Base-by-base conservation (phyloP, 2,329 filamentous ascomycete species). In the Penicillium italicum region DNA sequence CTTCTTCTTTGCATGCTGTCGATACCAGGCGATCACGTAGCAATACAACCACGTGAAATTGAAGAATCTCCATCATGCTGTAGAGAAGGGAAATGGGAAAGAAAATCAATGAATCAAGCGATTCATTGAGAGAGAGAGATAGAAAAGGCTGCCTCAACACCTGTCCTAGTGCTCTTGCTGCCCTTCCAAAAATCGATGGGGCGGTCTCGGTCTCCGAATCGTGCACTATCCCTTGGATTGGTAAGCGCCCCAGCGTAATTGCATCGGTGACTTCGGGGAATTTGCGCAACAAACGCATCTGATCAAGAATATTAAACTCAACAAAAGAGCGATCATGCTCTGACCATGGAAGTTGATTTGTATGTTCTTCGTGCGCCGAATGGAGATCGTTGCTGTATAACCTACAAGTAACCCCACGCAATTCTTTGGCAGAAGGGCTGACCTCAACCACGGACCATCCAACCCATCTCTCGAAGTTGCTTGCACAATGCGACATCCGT, bases 271-370 rank as follows among this genome's bases (percentile, higher is more conserved):
- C 59, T 33, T 65, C 62, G 1, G 60, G 38, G 8, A 55, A 55
- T n/a, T 43, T 43, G 6, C 60, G 57, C 20, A 65, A 47, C 7
- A 51, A 53, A n/a, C 48, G 58, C 14, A 64, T 20, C 28, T 64
- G 62, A 12, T 62, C 61, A 20, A 65, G 48, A n/a, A 64, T 50
- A 52, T 64, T 65, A 33, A 64, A 37, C 24, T 61, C 56, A 9
- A 64, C 62, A 24, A 64, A 61, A 11, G 47, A 30, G n/a, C 53
- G 55, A 45, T 64, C 60, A 0, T 45, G 60, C 30, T 62, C 48
- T 9, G 9, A 14, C 10, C 34, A 26, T 14, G 58, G 48, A 3
- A 62, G 53, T 14, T 36, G 52, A 31, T 61, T 54, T 11, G 62
- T 51, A 9, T 47, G 48, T 4, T 55, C 34, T 18, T 54, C 43